Conservation (phyloP, 2,329 filamentous ascomycete species). For the Graphium sp. region DNA sequence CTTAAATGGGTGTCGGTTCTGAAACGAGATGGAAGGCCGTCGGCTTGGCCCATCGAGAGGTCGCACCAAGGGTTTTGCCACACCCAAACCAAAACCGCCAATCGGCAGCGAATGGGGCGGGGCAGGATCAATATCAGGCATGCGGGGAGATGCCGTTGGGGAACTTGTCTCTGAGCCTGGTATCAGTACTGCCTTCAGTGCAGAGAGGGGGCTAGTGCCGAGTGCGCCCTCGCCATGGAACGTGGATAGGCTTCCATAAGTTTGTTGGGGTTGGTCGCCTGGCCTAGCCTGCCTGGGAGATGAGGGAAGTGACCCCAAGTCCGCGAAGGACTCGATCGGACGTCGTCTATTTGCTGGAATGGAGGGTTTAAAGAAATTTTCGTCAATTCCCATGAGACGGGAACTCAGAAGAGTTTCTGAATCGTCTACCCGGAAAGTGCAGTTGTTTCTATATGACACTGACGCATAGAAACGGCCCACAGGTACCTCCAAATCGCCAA, state of each 20-base stretch:
- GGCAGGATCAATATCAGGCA: conserved; percentile 20
- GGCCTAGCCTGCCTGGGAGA: not conserved
- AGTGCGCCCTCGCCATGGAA: conserved; percentile 66
- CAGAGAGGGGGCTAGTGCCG: conserved; percentile 77
- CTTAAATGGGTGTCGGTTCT: conserved; percentile 93
- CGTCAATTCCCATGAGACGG: conserved; percentile 81
- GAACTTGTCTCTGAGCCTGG: conserved; percentile 47
- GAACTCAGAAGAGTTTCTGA: conserved; percentile 83
- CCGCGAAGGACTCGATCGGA: conserved; percentile 3
- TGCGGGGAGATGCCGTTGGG: conserved; percentile 26
- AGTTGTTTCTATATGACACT: conserved; percentile 74
- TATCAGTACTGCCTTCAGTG: conserved; percentile 51
- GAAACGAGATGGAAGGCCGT: conserved; percentile 74
- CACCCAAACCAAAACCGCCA: conserved; percentile 12
- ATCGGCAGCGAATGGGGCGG: conserved; percentile 38
- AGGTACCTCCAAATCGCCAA: conserved; percentile 73
- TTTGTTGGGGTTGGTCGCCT: conserved; percentile 27
- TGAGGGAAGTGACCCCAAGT: not conserved
- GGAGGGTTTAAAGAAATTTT: conserved; percentile 72
- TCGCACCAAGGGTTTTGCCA: conserved; percentile 3
- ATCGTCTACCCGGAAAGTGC: conserved; percentile 81
- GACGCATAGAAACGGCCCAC: conserved; percentile 69
- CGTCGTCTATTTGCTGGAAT: conserved; percentile 27
- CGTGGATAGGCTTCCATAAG: conserved; percentile 79
- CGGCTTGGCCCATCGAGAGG: conserved; percentile 14